Evolutionary conservation across 352 stramenopile species (phyloP).

Genomic region (Ophiocytium majus): DNA sequence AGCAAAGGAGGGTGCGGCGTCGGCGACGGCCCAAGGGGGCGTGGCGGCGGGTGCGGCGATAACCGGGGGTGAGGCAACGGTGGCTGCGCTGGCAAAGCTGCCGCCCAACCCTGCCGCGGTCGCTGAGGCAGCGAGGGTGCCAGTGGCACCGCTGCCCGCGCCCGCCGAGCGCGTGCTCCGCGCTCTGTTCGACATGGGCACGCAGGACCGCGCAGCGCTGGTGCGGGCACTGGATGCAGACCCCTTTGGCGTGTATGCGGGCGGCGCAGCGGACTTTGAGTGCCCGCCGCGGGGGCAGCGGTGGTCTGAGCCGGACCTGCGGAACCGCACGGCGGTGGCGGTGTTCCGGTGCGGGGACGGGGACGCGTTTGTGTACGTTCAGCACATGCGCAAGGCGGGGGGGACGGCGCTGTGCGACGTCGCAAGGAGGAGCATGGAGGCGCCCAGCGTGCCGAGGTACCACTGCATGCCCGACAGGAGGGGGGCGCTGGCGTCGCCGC

Average conservation of each 20-base stretch:
- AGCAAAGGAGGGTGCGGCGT: too few relatives aligned
- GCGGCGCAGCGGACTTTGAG: slow-evolving; percentile 29
- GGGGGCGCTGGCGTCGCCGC: slow-evolving; percentile 50
- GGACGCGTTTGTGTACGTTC: slow-evolving; percentile 55
- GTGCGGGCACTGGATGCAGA: slow-evolving; percentile 42
- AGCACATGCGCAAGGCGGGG: slow-evolving; percentile 57
- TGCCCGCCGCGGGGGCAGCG: slow-evolving; percentile 36
- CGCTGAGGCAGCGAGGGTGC: neutral
- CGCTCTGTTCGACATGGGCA: neutral
- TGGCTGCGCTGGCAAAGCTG: neutral
- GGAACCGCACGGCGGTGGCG: slow-evolving; percentile 11
- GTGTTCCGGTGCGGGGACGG: slow-evolving; percentile 30
- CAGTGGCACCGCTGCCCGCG: neutral
- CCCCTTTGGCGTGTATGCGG: slow-evolving; percentile 34
- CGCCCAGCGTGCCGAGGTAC: slow-evolving; percentile 38
- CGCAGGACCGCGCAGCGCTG: slow-evolving; percentile 25
- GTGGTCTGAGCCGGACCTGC: slow-evolving; percentile 36
- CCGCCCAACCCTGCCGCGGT: neutral
- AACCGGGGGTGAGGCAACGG: too few relatives aligned
- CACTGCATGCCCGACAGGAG: slow-evolving; percentile 57
- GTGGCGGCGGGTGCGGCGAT: too few relatives aligned
- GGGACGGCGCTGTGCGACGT: slow-evolving; percentile 57
- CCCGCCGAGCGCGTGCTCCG: neutral
- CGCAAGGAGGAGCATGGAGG: slow-evolving; percentile 43
- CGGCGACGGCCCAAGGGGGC: too few relatives aligned